Percentiles rank a stretch among this genome's conserved stretches.
Conservation (phyloP, 805 yeast genomes). For the Komagataella phaffii region DNA sequence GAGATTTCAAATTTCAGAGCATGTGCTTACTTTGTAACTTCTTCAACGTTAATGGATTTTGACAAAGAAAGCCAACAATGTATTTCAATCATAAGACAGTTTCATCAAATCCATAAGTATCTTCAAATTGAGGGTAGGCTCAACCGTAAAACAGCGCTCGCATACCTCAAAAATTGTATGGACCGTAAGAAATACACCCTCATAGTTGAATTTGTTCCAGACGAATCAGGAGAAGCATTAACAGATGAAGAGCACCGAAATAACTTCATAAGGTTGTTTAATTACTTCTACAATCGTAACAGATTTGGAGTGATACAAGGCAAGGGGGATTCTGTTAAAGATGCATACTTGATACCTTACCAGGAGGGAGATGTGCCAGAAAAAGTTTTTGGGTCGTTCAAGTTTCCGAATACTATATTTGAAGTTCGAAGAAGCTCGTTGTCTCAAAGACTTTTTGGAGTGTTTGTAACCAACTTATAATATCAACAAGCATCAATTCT, state of each 20-base stretch:
- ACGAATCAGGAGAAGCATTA: slow-evolving; percentile 4
- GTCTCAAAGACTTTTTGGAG: slow-evolving; percentile 1
- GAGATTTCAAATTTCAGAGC: slow-evolving; percentile 4
- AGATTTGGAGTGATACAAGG: slow-evolving; percentile 51
- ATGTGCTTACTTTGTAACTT: slow-evolving; percentile 1
- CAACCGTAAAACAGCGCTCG: slow-evolving; percentile 36
- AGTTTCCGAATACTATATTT: background rate
- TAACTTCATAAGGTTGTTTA: slow-evolving; percentile 21
- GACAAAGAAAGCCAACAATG: background rate
- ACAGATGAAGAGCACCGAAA: slow-evolving; percentile 11
- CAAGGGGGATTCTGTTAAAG: slow-evolving; percentile 39
- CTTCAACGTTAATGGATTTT: background rate
- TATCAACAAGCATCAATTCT: slow-evolving; percentile 1
- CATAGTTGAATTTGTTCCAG: slow-evolving; percentile 27
- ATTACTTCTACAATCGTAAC: slow-evolving; percentile 29
- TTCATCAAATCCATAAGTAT: slow-evolving; percentile 5
- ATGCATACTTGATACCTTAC: slow-evolving; percentile 43
- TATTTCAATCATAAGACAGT: background rate
- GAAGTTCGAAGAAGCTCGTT: background rate
- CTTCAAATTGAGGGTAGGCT: slow-evolving; percentile 53
- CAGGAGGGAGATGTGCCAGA: background rate
- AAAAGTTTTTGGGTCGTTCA: background rate
- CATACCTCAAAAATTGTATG: slow-evolving; percentile 34
- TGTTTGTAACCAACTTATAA: slow-evolving; percentile 4
- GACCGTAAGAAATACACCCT: slow-evolving; percentile 36